Base-by-base conservation (phyloP, 345 rosid species). In the Aquilaria malaccensis region DNA sequence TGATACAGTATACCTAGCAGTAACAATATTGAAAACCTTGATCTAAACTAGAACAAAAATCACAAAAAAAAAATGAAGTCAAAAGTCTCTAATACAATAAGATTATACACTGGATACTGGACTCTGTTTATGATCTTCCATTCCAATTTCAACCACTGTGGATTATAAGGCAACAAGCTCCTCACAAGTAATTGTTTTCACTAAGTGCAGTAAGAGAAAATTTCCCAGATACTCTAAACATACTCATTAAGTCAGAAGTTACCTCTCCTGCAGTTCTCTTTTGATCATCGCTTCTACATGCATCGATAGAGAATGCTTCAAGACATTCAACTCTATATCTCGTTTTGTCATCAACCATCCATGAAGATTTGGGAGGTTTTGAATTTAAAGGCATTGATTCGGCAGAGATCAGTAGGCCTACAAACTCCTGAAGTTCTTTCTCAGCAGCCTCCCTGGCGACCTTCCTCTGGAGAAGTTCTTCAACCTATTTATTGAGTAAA, bases 271-370 rank as follows among this genome's bases (percentile, higher is more conserved):
- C 97, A 66, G 81, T 70, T 74, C 68, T 89, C 72, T 65, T 81
- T 77, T 84, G 92, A 37, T 85, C 96, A 66, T 67, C 83, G 76
- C 65, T 86, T 56, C 72, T 81, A 79, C 86, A 93, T 58, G 74
- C 80, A 79, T 89, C 97, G 56, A 87, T 81, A 60, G 97, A 90
- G 81, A 74, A 93, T 59, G 86, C 85, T 81, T 84, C 91, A 54
- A 93, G 89, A 68, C 94, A 85, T 69, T 78, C 76, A 59, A 89
- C 78, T 64, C 65, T 81, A 33, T 75, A 66, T 72, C 13, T 74
- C 59, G 63, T 32, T 70, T 81, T 89, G 71, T 85, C 96, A 62
- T 87, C 88, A 54, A 57, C 56, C 68, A 77, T 58, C 98, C 98
- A 93, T 58, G 86, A 83, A 61, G 90, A 77, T 81, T 85, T 93